Evolutionary conservation across 163 green algal genomes (phyloP), one percentile per base, ranked within the genome.

Genomic region (Volvox carteri): DNA sequence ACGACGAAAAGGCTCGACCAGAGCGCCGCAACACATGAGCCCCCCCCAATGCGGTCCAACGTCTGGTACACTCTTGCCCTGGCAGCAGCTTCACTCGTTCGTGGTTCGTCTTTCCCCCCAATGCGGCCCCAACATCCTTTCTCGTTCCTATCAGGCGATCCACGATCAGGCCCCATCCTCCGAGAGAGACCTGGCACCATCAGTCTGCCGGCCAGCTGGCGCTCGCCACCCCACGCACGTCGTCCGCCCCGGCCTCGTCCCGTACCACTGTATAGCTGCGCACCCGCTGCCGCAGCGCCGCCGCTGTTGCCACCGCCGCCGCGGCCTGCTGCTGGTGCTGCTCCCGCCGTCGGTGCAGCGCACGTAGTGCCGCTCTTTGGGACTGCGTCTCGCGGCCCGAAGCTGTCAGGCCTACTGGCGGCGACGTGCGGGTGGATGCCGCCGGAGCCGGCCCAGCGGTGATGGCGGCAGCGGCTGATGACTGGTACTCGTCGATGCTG

Each of bases 241-340:
- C 77, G 11, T 73, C 77, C 18, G 1, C 39, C 19, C 70, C 70
- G 7, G 35, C 68, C 50, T 88, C 83, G 4, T 88, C 68, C 12
- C 83, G 67, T 0, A 74, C 37, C 35, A 92, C 54, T 28, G 80
- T 79, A 74, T 92, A 92, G 58, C 74, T 83, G 11, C 88, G 88
- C 44, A 92, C 81, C 0, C 83, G 67, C 50, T 88, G 83, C 83
- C 83, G 67, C 50, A 88, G 35, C 25, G 48, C 35, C 48, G 83
- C 83, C 37, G 37, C 46, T 48, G 48, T 28, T 0, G 35, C 37
- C 9, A 54, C 68, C 50, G 83, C 83, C 23, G 52, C 76, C 18
- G 74, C 46, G 28, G 33, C 44, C 50, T 81, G 68, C 8, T 81
- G 37, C 41, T 91, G 75, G 35, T 88, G 60, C 78, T 88, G 62